phyloP scores from a whole-genome alignment of 1,284 basidiomycete genomes.

The Taiwanofungus camphoratus region DNA sequence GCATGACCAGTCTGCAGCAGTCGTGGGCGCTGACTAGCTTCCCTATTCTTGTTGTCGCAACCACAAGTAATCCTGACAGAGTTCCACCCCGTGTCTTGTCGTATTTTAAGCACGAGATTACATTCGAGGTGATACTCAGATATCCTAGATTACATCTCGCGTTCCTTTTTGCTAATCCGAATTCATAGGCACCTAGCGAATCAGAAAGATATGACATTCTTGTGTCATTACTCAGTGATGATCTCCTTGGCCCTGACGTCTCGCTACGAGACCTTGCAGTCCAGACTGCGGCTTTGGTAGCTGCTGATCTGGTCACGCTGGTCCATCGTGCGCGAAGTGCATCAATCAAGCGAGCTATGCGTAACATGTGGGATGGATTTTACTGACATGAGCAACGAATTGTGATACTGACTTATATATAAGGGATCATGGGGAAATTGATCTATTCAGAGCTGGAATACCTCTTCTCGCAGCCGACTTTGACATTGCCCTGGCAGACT shows the following conservation, averaged over 20 bases:
- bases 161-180: conserved; percentile 7
- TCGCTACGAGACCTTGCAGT: conserved; percentile 69
- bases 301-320: conserved; percentile 77
- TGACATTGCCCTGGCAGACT: conserved; percentile 68
- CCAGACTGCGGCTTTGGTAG: conserved; percentile 90
- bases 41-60: conserved; percentile 74
- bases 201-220: conserved; percentile 66
- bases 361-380: conserved; percentile 32
- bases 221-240: conserved; percentile 39
- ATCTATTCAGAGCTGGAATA: conserved; percentile 42
- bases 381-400: background rate
- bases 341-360: conserved; percentile 51
- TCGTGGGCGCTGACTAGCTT: conserved; percentile 56
- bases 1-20: conserved; percentile 48
- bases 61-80: conserved; percentile 63
- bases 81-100: conserved; percentile 65
- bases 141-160: conserved; percentile 3
- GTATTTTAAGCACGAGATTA: conserved; percentile 86
- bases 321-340: conserved; percentile 57
- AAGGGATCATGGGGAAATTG: conserved; percentile 9
- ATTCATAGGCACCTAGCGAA: conserved; percentile 73
- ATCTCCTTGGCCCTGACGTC: conserved; percentile 71
- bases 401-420: background rate
- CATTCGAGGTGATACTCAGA: conserved; percentile 53
- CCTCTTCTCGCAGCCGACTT: conserved; percentile 68